A percentile compares a stretch with the other conserved stretches of the same genome.
These are phyloP conservation scores for Peronospora tabacina DNA, from an alignment of 352 stramenopile species.

Conservation along the genomic window DNA sequence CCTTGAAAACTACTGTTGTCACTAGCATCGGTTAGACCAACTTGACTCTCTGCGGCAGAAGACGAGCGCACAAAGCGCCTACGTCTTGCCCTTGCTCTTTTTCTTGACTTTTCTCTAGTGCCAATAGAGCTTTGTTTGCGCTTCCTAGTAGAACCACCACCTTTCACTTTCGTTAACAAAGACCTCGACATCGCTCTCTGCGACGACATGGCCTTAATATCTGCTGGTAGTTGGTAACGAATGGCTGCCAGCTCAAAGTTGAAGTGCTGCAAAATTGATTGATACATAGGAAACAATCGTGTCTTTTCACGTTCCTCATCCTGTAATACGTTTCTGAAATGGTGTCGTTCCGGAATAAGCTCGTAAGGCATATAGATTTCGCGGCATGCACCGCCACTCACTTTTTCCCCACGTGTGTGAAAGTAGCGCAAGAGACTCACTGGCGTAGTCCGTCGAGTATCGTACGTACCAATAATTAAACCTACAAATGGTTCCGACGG, in stretches of 20 bases:
- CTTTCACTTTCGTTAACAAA: conserved; percentile 16
- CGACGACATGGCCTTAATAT: background rate
- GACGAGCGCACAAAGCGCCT: conserved; percentile 10
- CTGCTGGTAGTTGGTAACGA: conserved; percentile 4
- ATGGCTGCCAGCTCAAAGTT: conserved; percentile 8
- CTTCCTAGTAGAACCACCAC: conserved; percentile 17
- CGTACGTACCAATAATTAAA: conserved; percentile 91
- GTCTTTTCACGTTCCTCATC: conserved; percentile 34
- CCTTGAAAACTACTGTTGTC: conserved; percentile 1
- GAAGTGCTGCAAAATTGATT: conserved; percentile 34
- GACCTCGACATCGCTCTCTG: conserved; percentile 4
- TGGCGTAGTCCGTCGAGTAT: conserved; percentile 61
- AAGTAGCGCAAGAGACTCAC: conserved; percentile 84
- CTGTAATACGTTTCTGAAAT: conserved; percentile 43
- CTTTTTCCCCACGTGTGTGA: conserved; percentile 61
- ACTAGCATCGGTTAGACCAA: conserved; percentile 28
- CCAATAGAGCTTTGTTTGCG: conserved; percentile 32
- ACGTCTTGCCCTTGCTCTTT: conserved; percentile 29
- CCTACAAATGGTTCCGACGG: conserved; percentile 88
- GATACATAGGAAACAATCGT: conserved; percentile 34
- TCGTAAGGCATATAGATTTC: conserved; percentile 69
- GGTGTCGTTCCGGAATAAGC: conserved; percentile 41
- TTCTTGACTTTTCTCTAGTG: conserved; percentile 15
- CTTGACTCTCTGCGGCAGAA: conserved; percentile 11
- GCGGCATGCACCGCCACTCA: conserved; percentile 40